Percentiles rank a stretch among this genome's conserved stretches.
Conservation (phyloP, 2,329 filamentous ascomycete species). For the Podosphaera fusca region DNA sequence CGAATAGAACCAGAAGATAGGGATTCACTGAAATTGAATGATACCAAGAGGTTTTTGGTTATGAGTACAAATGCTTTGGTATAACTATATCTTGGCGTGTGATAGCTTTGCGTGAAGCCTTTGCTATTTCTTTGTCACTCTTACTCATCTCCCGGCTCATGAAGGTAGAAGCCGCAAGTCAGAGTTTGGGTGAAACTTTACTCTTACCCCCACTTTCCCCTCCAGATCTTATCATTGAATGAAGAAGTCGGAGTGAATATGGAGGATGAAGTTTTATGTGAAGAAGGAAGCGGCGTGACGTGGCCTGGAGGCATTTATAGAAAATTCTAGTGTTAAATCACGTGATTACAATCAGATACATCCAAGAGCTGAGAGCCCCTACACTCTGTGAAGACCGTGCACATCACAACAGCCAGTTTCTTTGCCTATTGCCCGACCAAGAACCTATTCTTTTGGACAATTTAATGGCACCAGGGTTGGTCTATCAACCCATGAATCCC, state of each 20-base stretch:
- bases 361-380: background rate
- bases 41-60: too few relatives aligned
- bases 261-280: slow-evolving; percentile 27
- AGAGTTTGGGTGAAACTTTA: background rate
- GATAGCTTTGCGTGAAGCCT: too few relatives aligned
- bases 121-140: too few relatives aligned
- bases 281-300: slow-evolving; percentile 14
- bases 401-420: background rate
- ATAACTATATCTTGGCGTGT: too few relatives aligned
- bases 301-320: background rate
- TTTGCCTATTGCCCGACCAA: background rate
- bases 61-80: too few relatives aligned
- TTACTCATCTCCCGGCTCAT: too few relatives aligned
- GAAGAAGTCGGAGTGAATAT: slow-evolving; percentile 39
- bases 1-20: too few relatives aligned
- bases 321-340: slow-evolving; percentile 6
- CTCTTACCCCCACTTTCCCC: slow-evolving; percentile 41
- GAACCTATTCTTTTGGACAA: background rate
- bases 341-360: background rate
- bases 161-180: too few relatives aligned
- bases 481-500: background rate
- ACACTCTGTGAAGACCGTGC: background rate
- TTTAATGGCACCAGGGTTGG: background rate
- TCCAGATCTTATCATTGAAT: slow-evolving; percentile 35
- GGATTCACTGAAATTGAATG: too few relatives aligned